Base-by-base conservation (phyloP, 495 filamentous ascomycete genomes). In the Podospora bellae-mahoneyi region DNA sequence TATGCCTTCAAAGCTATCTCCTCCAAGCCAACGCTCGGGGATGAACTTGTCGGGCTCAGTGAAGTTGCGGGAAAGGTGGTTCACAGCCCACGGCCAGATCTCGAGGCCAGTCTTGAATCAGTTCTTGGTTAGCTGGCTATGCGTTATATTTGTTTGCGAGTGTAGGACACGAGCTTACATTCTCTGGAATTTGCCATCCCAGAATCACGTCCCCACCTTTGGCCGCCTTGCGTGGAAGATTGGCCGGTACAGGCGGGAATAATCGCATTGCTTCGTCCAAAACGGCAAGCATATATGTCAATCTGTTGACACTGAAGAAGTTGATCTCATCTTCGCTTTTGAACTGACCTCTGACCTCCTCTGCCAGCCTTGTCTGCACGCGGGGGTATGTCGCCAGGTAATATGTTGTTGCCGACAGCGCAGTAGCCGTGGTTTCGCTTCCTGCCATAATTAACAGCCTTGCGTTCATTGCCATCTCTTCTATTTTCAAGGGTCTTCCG, bases 361-460 rank as follows among this genome's bases (percentile, higher is more conserved):
- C 54, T 0, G 78, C 69, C 15, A 88, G 75, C 59, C 74, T 78
- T 4, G 67, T 57, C 64, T 84, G 76, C 0, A 70, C 72, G 0
- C 75, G 71, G 0, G 80, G 83, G 54, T 84, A 74, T 7, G 64
- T 80, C 3, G 84, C 73, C 0, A 89, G 75, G 56, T 81, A 80
- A 65, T 82, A 90, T 1, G 79, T 79, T 0, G 77, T 71, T 5
- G 74, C 80, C 1, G 76, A 70, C n/a, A 91, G 72, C 2, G 80
- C 34, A 0, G 86, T 85, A 1, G 86, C 84, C 0, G 85, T 84
- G 0, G 87, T 88, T 68, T 90, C 88, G 1, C 82, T 84, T 0
- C 78, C 77, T 13, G 78, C 78, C 15, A 78, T 58, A 16, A 79
- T 68, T 13, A 80, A 60, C 4, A 76, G 2, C 27, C 65, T 44